Percentiles rank a stretch among this genome's conserved stretches.
Evolutionary conservation across 2,329 filamentous ascomycete genomes (phyloP).

Genomic region (Pyrenophora teres): DNA sequence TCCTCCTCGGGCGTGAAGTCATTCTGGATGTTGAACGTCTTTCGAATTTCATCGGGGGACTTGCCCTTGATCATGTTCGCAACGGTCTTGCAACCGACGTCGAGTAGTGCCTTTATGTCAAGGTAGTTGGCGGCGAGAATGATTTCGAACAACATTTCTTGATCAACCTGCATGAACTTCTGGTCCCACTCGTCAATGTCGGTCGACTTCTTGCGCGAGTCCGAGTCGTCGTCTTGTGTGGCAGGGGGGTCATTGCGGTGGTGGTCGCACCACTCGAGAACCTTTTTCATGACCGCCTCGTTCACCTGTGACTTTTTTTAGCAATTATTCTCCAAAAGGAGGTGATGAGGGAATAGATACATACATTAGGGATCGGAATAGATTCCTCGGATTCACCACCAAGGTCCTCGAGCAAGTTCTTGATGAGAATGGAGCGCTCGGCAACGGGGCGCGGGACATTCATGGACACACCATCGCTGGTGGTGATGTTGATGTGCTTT

Average conservation of each 20-base stretch:
- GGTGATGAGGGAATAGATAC: slow-evolving; percentile 18
- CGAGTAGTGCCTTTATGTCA: slow-evolving; percentile 96
- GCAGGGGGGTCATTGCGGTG: slow-evolving; percentile 88
- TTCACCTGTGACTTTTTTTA: slow-evolving; percentile 65
- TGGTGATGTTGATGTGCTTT: slow-evolving; percentile 50
- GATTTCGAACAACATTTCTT: slow-evolving; percentile 99
- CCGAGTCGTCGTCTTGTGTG: slow-evolving; percentile 83
- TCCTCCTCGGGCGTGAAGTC: slow-evolving; percentile 99
- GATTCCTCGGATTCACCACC: slow-evolving; percentile 67
- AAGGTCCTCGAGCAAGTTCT: slow-evolving; percentile 97
- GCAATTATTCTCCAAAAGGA: slow-evolving; percentile 4
- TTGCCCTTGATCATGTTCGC: slow-evolving; percentile 99
- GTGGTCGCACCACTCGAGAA: slow-evolving; percentile 97
- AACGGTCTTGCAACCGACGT: slow-evolving; percentile 98
- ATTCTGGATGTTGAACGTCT: slow-evolving; percentile 99
- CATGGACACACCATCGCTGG: slow-evolving; percentile 54
- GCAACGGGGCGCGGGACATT: slow-evolving; percentile 72
- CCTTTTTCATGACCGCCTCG: slow-evolving; percentile 90
- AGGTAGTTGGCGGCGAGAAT: slow-evolving; percentile 98
- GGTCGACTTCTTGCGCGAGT: slow-evolving; percentile 96
- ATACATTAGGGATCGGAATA: slow-evolving; percentile 82
- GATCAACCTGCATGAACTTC: slow-evolving; percentile 99
- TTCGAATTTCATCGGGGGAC: slow-evolving; percentile 97
- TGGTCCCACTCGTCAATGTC: slow-evolving; percentile 99
- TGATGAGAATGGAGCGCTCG: slow-evolving; percentile 92